phyloP scores from a whole-genome alignment of 129 eudicot species.

The Tagetes patula region DNA sequence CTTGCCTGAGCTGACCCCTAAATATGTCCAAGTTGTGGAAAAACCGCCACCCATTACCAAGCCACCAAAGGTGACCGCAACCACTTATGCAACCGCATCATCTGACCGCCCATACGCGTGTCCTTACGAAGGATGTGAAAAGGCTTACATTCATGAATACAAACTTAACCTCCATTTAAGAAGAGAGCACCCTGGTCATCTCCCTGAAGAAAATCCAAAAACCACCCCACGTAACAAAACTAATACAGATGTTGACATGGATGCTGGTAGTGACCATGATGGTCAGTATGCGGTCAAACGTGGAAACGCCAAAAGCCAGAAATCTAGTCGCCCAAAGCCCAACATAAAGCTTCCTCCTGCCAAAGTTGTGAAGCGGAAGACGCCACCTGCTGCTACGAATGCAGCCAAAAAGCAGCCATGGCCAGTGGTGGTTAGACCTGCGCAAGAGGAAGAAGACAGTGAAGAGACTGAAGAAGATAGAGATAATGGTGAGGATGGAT shows the following conservation, averaged over 20 bases:
- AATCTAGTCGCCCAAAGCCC: constrained; percentile 67
- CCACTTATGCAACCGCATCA: constrained; percentile 52
- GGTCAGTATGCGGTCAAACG: constrained; percentile 52
- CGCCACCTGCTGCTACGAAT: constrained; percentile 38
- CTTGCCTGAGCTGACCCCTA: constrained; percentile 39
- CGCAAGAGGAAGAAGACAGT: constrained; percentile 81
- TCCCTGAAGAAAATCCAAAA: constrained; percentile 69
- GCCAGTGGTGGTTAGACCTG: constrained; percentile 50
- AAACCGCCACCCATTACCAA: constrained; percentile 37
- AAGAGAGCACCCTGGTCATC: constrained; percentile 88
- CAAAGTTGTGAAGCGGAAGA: constrained; percentile 56
- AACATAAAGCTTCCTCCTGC: constrained; percentile 68
- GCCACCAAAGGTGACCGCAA: constrained; percentile 52
- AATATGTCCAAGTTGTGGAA: constrained; percentile 46
- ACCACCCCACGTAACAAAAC: constrained; percentile 43
- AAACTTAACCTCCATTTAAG: constrained; percentile 90
- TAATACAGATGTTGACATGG: constrained; percentile 55
- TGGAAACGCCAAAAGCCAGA: constrained; percentile 49
- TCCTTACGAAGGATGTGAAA: constrained; percentile 87
- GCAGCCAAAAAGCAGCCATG: constrained; percentile 49
- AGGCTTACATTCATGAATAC: constrained; percentile 95
- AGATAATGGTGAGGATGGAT: constrained; percentile 61
- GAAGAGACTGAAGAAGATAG: constrained; percentile 97
- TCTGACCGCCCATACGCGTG: constrained; percentile 84
- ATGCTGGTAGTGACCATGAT: constrained; percentile 84